Conservation (phyloP, 139 green algal genomes). For the Chlamydomonas eustigma region DNA sequence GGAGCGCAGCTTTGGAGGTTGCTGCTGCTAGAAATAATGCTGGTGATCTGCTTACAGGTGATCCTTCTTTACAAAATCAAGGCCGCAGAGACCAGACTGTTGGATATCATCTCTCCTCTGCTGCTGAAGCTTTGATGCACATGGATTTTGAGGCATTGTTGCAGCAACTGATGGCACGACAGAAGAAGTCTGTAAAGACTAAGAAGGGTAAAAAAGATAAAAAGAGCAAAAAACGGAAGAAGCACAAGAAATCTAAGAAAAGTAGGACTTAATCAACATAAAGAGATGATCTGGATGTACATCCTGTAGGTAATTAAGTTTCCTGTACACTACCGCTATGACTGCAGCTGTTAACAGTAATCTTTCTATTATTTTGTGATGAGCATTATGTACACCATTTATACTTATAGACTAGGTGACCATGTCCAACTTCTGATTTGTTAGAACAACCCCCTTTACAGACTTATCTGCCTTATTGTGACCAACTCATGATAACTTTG, state of each 20-base stretch:
- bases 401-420: too few species aligned
- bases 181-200: not conserved
- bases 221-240: not conserved
- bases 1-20: not conserved
- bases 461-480: too few species aligned
- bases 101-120: not conserved
- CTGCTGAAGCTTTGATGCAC: not conserved
- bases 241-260: conserved; percentile 6
- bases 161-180: not conserved
- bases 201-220: conserved; percentile 9
- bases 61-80: too few species aligned
- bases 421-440: too few species aligned
- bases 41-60: not conserved
- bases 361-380: too few species aligned
- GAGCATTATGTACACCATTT: too few species aligned
- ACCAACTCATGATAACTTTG: too few species aligned
- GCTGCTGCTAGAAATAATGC: not conserved
- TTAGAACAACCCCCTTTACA: too few species aligned
- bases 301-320: too few species aligned
- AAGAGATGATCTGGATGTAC: too few species aligned
- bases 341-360: too few species aligned
- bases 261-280: not conserved
- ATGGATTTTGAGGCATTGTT: not conserved
- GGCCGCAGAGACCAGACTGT: not conserved
- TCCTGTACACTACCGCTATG: too few species aligned